phyloP scores from a whole-genome alignment of 1,139 yeast genomes.

The Nakaseomyces kungkrabaensis region DNA sequence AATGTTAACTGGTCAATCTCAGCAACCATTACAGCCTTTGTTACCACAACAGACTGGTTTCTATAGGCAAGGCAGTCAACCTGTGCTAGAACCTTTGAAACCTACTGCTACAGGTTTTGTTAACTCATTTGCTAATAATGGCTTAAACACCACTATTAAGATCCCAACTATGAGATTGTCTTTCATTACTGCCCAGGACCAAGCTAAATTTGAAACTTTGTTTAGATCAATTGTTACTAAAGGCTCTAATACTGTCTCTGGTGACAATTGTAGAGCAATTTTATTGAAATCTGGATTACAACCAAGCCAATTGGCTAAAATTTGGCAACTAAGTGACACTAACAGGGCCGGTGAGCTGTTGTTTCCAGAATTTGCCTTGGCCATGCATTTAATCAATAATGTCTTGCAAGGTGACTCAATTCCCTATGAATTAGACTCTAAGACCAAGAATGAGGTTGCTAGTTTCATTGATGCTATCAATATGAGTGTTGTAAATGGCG shows the following conservation, averaged over 20 bases:
- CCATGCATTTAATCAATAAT: slow-evolving; percentile 77
- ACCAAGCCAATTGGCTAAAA: slow-evolving; percentile 69
- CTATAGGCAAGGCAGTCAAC: slow-evolving; percentile 26
- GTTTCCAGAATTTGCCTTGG: slow-evolving; percentile 92
- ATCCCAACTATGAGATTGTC: slow-evolving; percentile 66
- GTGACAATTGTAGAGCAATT: slow-evolving; percentile 70
- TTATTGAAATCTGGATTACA: slow-evolving; percentile 70
- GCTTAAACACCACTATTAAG: slow-evolving; percentile 36
- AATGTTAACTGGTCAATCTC: slow-evolving; percentile 27
- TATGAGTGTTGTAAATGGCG: slow-evolving; percentile 58
- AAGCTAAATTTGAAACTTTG: slow-evolving; percentile 71
- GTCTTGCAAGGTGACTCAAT: slow-evolving; percentile 68
- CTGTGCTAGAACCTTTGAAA: slow-evolving; percentile 28
- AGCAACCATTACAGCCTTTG: slow-evolving; percentile 13
- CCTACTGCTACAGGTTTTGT: slow-evolving; percentile 34
- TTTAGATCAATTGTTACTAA: slow-evolving; percentile 69
- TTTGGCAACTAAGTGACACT: slow-evolving; percentile 87
- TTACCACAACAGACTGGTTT: slow-evolving; percentile 33
- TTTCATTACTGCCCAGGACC: slow-evolving; percentile 78
- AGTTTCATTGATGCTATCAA: slow-evolving; percentile 84
- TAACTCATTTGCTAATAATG: slow-evolving; percentile 29
- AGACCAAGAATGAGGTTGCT: slow-evolving; percentile 71
- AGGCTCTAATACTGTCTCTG: slow-evolving; percentile 68
- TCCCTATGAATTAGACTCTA: slow-evolving; percentile 63
- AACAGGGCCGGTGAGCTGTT: slow-evolving; percentile 74